These are phyloP conservation scores for Reticulascus tulasneorum DNA, from an alignment of 2,329 filamentous ascomycete genomes.

Conservation along the genomic window DNA sequence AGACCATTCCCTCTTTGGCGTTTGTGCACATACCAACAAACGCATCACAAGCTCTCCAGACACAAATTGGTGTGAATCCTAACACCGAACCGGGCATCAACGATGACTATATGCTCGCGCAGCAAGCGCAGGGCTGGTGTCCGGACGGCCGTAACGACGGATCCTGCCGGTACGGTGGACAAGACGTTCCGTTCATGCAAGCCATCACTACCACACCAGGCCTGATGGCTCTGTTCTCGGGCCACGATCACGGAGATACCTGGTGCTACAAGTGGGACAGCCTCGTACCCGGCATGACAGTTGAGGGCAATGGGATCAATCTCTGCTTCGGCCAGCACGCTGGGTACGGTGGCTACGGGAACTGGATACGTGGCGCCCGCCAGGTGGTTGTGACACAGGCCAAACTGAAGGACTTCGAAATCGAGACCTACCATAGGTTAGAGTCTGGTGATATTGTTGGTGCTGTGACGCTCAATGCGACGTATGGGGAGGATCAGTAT, in stretches of 20 bases:
- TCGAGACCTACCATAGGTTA: constrained; percentile 58
- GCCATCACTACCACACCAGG: constrained; percentile 46
- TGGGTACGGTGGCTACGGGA: constrained; percentile 66
- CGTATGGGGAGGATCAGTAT: constrained; percentile 55
- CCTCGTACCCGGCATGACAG: constrained; percentile 14
- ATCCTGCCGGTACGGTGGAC: constrained; percentile 29
- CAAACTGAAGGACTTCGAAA: constrained; percentile 31
- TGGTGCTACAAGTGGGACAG: constrained; percentile 42
- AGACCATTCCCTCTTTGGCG: constrained; percentile 37
- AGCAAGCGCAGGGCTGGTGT: constrained; percentile 29
- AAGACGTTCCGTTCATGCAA: constrained; percentile 55
- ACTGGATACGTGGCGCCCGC: constrained; percentile 57
- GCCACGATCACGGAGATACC: constrained; percentile 56
- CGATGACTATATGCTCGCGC: constrained; percentile 23
- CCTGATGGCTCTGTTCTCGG: constrained; percentile 49
- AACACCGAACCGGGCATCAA: constrained; percentile 29
- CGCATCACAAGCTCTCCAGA: constrained; percentile 24
- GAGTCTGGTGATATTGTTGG: constrained; percentile 51
- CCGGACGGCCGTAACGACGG: constrained; percentile 15
- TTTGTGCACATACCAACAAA: constrained; percentile 46
- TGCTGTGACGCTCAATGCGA: constrained; percentile 51
- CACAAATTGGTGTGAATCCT: constrained; percentile 19
- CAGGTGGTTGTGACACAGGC: constrained; percentile 47
- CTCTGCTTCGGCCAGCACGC: constrained; percentile 61
- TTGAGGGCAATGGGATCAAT: constrained; percentile 35